These are phyloP conservation scores for Eutreptiella sp. DNA, from an alignment of 208 protist genomes.

Conservation along the genomic window DNA sequence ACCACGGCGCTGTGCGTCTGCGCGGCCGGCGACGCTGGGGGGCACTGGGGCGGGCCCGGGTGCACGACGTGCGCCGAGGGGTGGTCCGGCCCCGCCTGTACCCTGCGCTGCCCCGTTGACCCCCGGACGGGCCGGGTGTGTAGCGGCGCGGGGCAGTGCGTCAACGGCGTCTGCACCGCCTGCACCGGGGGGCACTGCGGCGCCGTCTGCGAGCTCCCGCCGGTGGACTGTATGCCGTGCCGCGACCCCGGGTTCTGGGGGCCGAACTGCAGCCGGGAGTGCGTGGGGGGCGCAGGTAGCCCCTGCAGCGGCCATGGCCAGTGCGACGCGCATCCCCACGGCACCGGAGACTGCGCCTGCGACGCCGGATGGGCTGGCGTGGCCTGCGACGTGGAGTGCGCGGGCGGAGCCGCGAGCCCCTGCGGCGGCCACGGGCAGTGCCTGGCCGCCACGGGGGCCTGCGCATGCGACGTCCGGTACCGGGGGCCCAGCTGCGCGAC, in stretches of 20 bases:
- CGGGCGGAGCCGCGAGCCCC: not conserved
- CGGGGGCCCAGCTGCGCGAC: constrained; percentile 1
- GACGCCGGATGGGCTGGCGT: constrained; percentile 1
- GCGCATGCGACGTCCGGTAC: constrained; percentile 11
- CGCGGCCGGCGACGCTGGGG: not conserved
- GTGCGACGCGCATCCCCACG: constrained; percentile 15
- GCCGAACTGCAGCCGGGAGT: constrained; percentile 15
- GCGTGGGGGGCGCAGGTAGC: constrained; percentile 10
- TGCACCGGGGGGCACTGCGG: constrained; percentile 6
- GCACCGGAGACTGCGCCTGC: constrained; percentile 21
- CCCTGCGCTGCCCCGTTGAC: constrained; percentile 9
- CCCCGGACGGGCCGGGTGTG: constrained; percentile 16
- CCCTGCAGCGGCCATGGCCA: constrained; percentile 23
- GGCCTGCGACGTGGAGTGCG: constrained; percentile 19
- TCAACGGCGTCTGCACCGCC: constrained; percentile 15
- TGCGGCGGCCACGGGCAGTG: constrained; percentile 14
- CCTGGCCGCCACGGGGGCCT: too few relatives aligned
- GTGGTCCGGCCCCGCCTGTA: constrained; percentile 13
- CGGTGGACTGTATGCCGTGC: too few relatives aligned
- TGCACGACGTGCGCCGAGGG: not conserved
- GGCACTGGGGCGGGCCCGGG: not conserved
- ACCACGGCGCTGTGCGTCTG: constrained; percentile 8
- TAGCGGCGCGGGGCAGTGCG: constrained; percentile 11
- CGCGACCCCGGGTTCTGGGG: constrained; percentile 23
- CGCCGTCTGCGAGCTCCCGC: constrained; percentile 1